These are phyloP conservation scores for Xylaria grammica DNA, from an alignment of 495 filamentous ascomycete genomes.

Conservation along the genomic window DNA sequence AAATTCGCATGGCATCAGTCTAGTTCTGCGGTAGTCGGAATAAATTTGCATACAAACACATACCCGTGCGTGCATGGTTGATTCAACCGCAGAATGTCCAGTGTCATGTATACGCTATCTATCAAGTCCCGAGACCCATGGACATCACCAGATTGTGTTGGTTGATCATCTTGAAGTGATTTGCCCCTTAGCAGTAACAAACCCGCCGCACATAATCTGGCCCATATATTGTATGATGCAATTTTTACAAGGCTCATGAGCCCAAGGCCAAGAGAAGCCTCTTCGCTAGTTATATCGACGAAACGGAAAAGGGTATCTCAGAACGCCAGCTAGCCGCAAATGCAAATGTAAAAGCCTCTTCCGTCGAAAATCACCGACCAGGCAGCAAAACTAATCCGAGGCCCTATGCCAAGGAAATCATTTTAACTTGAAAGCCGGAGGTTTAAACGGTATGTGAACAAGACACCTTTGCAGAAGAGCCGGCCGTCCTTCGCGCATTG, in stretches of 20 bases:
- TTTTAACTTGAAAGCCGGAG: too few species aligned
- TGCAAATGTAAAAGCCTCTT: not conserved
- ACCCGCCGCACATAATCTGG: too few species aligned
- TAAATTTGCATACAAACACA: slow-evolving; percentile 18
- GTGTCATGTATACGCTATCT: not conserved
- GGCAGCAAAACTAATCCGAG: not conserved
- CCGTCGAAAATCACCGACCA: not conserved
- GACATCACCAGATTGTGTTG: too few species aligned
- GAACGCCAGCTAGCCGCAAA: slow-evolving; percentile 4
- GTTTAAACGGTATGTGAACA: too few species aligned
- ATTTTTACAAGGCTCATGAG: not conserved
- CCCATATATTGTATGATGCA: too few species aligned
- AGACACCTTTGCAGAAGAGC: too few species aligned
- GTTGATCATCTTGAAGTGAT: too few species aligned
- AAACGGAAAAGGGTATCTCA: slow-evolving; percentile 12
- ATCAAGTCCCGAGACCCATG: not conserved
- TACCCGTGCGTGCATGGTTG: too few species aligned
- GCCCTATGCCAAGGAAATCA: too few species aligned
- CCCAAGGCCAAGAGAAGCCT: not conserved
- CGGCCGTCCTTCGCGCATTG: not conserved
- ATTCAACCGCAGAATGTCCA: too few species aligned
- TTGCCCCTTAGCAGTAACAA: too few species aligned
- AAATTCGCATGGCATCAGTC: slow-evolving; percentile 22
- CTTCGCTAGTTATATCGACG: not conserved
- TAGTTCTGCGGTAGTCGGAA: slow-evolving; percentile 21